Evolutionary conservation across 495 filamentous ascomycete genomes (phyloP).

Genomic region (Gamarada debralockiae): DNA sequence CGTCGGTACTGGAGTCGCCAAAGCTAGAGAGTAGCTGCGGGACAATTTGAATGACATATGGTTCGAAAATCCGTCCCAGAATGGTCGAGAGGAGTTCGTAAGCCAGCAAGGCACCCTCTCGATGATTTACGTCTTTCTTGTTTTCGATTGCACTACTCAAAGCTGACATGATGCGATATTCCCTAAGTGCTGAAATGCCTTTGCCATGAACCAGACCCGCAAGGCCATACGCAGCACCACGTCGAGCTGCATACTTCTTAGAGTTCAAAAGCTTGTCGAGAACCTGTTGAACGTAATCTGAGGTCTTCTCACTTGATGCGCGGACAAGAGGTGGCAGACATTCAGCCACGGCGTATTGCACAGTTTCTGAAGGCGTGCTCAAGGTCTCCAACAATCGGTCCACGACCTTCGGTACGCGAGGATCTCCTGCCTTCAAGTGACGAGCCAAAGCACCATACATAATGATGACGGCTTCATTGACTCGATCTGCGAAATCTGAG

Average conservation of each 20-base stretch:
- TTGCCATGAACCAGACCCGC: constrained; percentile 84
- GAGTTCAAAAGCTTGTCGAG: constrained; percentile 74
- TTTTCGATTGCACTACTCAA: constrained; percentile 79
- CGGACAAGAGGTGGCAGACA: constrained; percentile 88
- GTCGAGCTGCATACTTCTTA: constrained; percentile 84
- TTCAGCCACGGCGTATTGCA: constrained; percentile 92
- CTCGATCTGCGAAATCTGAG: constrained; percentile 71
- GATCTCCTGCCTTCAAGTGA: constrained; percentile 79
- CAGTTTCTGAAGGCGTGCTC: constrained; percentile 92
- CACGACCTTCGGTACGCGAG: constrained; percentile 79
- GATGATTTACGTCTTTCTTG: constrained; percentile 83
- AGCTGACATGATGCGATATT: constrained; percentile 79
- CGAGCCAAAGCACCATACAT: constrained; percentile 90
- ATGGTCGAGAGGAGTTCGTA: constrained; percentile 86
- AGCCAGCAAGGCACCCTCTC: constrained; percentile 84
- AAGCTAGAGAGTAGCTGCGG: constrained; percentile 87
- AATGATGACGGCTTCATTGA: constrained; percentile 96
- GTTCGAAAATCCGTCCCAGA: constrained; percentile 85
- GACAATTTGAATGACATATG: constrained; percentile 92
- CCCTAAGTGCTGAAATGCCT: constrained; percentile 76
- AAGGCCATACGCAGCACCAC: constrained; percentile 92
- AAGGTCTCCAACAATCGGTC: constrained; percentile 79
- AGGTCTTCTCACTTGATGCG: constrained; percentile 68
- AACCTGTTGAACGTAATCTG: constrained; percentile 75
- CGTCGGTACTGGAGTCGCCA: constrained; percentile 81